Base-by-base conservation (phyloP, 306 rosid species). In the Oemleria cerasiformis region DNA sequence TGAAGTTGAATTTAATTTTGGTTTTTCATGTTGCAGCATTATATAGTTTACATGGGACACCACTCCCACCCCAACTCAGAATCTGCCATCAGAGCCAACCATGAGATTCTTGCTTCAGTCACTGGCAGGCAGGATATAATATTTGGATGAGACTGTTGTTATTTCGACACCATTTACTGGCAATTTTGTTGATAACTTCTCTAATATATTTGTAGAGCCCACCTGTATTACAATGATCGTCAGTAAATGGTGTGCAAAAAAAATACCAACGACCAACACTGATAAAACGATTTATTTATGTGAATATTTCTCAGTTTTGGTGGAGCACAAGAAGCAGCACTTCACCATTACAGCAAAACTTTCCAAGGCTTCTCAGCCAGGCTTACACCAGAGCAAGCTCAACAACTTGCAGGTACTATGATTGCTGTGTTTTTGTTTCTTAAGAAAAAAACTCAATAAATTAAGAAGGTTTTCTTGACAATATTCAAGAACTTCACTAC, bases 301-400 rank as follows among this genome's bases (percentile, higher is more conserved):
- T 21, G 9, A 51, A 48, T 76, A 73, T 39, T 76, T 79, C 68
- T 74, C 78, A 82, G 91, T 69, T 45, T 77, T 17, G 53, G 58
- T 17, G 77, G 79, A 72, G 89, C 89, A 70, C 79, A 84, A 60
- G 75, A 67, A 70, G 79, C 75, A 50, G 57, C 91, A 51, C 36
- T 87, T 48, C 86, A 84, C 77, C 92, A 87, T 63, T 87, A 90
- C 74, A 73, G 84, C 72, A 87, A 82, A 79, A 87, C 83, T 77
- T 87, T 90, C 45, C 79, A 69, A 65, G 96, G 96, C 53, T 90
- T 90, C 85, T 90, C 96, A 23, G 88, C 89, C 66, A 82, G 72
- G 85, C 83, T 90, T 67, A 87, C 91, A 8, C 76, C 76, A 9
- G 83, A 80, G 38, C 92, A 90, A 80, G 92, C 88, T 67, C 62